phyloP scores from a whole-genome alignment of 768 basidiomycete genomes.

The Russula griseocarnosa region DNA sequence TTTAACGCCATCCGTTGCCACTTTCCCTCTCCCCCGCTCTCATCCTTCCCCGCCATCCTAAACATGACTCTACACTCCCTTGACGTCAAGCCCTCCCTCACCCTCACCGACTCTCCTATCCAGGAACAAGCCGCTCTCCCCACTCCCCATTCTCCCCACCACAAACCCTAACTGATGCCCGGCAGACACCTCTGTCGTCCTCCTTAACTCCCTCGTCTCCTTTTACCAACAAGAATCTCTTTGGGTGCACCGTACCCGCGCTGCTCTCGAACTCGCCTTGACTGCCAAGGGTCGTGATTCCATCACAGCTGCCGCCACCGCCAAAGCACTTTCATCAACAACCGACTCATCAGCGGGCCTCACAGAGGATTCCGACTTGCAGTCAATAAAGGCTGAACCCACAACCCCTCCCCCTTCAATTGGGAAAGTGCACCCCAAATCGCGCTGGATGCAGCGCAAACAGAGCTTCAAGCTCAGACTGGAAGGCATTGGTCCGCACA shows the following conservation, averaged over 20 bases:
- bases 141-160: conserved; percentile 36
- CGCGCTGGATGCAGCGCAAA: conserved; percentile 58
- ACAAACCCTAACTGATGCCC: conserved; percentile 27
- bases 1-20: conserved; percentile 10
- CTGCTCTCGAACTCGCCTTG: conserved; percentile 50
- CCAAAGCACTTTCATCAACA: conserved; percentile 24
- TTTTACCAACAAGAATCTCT: conserved; percentile 69
- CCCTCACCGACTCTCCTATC: conserved; percentile 28
- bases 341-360: conserved; percentile 23
- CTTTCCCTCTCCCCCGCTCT: not conserved
- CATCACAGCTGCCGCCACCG: conserved; percentile 17
- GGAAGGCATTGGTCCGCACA: conserved; percentile 40
- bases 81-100: conserved; percentile 25
- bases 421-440: conserved; percentile 29
- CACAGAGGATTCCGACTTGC: conserved; percentile 27
- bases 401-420: conserved; percentile 29
- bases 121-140: conserved; percentile 30
- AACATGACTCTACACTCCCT: conserved; percentile 24
- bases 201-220: conserved; percentile 59
- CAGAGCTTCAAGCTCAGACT: conserved; percentile 52
- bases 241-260: conserved; percentile 67
- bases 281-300: conserved; percentile 32
- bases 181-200: conserved; percentile 42
- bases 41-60: conserved; percentile 1
- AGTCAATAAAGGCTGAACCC: conserved; percentile 36